Conservation (phyloP, 179 eudicot genomes). For the Camellia oleifera region DNA sequence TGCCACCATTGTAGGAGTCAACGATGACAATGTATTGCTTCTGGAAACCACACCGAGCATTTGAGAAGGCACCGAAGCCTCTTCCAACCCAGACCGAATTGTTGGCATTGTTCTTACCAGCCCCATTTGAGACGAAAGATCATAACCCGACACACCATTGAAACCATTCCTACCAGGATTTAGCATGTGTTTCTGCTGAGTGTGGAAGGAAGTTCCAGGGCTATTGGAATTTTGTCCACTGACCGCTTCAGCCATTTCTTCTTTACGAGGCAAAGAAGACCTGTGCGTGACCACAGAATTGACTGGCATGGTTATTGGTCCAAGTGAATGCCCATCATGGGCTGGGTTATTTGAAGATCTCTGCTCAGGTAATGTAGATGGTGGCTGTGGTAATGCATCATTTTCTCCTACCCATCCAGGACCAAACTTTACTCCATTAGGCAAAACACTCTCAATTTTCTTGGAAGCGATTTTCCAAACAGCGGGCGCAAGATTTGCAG, state of each 20-base stretch:
- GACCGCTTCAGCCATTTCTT: constrained; percentile 27
- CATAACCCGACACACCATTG: constrained; percentile 27
- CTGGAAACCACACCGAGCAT: constrained; percentile 16
- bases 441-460: constrained; percentile 55
- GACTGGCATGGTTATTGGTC: constrained; percentile 13
- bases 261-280: constrained; percentile 24
- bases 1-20: constrained; percentile 9
- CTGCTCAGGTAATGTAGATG: constrained; percentile 26
- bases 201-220: constrained; percentile 5
- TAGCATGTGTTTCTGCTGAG: constrained; percentile 8
- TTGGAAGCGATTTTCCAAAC: constrained; percentile 74
- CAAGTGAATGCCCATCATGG: constrained; percentile 26
- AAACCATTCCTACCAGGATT: constrained; percentile 36
- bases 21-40: background rate
- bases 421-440: constrained; percentile 63
- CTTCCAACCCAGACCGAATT: constrained; percentile 16
- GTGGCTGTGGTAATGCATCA: constrained; percentile 25
- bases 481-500: constrained; percentile 70
- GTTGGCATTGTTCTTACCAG: constrained; percentile 23
- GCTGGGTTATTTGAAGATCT: constrained; percentile 26
- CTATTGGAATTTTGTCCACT: constrained; percentile 26
- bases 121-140: constrained; percentile 34
- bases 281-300: constrained; percentile 23
- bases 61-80: constrained; percentile 12
- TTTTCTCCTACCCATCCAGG: constrained; percentile 83